These are phyloP conservation scores for Skeletonema grethae DNA, from an alignment of 108 stramenopile species.

Conservation along the genomic window DNA sequence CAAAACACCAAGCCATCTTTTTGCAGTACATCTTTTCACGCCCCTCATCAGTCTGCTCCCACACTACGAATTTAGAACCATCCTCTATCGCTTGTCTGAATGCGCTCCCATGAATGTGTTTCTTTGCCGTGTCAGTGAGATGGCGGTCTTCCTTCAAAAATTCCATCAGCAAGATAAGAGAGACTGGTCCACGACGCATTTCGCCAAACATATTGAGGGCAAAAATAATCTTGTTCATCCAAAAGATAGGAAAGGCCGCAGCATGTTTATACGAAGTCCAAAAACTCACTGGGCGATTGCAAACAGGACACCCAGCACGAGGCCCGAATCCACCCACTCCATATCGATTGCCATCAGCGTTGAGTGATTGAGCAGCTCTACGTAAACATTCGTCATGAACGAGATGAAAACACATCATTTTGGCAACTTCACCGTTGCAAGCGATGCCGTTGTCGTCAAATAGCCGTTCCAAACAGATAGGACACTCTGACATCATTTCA, in stretches of 20 bases:
- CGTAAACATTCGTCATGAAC: conserved; percentile 8
- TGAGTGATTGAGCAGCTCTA: conserved; percentile 7
- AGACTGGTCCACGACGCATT: no score
- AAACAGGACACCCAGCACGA: conserved; percentile 18
- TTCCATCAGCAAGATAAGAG: neutral
- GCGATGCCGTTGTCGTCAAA: conserved; percentile 18
- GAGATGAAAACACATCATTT: conserved; percentile 11
- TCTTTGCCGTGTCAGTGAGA: no score
- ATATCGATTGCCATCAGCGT: conserved; percentile 9
- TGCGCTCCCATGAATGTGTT: neutral
- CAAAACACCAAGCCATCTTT: neutral
- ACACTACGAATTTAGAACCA: no score
- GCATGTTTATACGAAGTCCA: neutral
- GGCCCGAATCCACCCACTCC: conserved; percentile 5
- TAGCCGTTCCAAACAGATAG: conserved; percentile 5
- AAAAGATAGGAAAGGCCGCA: conserved; percentile 6
- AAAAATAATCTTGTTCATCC: neutral
- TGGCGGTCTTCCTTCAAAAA: neutral
- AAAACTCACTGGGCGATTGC: conserved; percentile 6
- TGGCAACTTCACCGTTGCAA: conserved; percentile 3
- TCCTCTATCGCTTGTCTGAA: neutral
- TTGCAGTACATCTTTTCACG: neutral
- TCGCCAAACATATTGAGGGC: no score
- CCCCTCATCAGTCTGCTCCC: neutral
- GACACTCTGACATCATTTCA: neutral